These are phyloP conservation scores for Mrakia hoshinonis DNA, from an alignment of 768 basidiomycete genomes.

Conservation along the genomic window DNA sequence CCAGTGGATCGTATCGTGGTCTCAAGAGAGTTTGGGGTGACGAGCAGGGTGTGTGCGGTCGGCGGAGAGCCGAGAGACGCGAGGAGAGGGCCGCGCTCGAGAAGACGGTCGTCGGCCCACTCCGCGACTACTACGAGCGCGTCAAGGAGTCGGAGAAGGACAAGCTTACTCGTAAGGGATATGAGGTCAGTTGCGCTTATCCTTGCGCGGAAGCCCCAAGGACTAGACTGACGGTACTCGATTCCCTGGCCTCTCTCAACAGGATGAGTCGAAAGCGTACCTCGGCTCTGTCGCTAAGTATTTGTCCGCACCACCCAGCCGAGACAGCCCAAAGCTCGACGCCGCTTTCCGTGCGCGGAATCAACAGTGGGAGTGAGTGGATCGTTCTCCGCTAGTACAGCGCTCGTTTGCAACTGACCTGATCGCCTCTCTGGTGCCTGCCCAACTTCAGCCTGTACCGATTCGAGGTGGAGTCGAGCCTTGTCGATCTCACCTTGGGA, in stretches of 20 bases:
- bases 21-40: conserved; percentile 11
- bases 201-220: no score
- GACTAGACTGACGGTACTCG: background rate
- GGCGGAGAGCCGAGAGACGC: conserved; percentile 8
- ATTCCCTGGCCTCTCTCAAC: background rate
- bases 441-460: conserved; percentile 12
- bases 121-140: background rate
- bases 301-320: background rate
- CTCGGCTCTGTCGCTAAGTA: conserved; percentile 15
- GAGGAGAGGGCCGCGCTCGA: conserved; percentile 26
- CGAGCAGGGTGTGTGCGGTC: conserved; percentile 14
- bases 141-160: conserved; percentile 25
- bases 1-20: background rate
- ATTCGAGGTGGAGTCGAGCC: conserved; percentile 21
- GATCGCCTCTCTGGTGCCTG: background rate
- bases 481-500: conserved; percentile 26
- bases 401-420: background rate
- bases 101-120: conserved; percentile 13
- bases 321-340: conserved; percentile 9
- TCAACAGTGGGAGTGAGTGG: conserved; percentile 22
- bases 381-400: no score
- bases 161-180: conserved; percentile 12
- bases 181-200: conserved; percentile 1
- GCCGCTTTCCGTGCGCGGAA: conserved; percentile 1
- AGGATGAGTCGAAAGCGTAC: conserved; percentile 25